Base-by-base conservation (phyloP, 371 early-diverging fungal species). In the Saksenaea vasiformis region DNA sequence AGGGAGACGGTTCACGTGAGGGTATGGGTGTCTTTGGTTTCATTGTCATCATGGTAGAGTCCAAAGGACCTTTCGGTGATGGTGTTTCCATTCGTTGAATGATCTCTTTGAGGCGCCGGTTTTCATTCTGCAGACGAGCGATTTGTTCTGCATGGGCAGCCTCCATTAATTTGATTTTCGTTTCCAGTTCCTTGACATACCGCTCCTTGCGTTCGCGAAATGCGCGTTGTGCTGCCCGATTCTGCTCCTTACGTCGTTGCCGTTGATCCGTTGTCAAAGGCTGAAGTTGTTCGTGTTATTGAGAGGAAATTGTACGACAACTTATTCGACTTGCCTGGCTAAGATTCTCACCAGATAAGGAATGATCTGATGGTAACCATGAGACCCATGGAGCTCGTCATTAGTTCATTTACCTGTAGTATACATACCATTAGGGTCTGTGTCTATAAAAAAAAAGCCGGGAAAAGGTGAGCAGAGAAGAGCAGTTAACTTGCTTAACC, bases 161-260 rank as follows among this genome's bases (percentile, higher is more conserved):
- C 73, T 86, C 72, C 80, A 87, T 58, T 71, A 73, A 63, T 68
- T 82, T 77, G 65, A 91, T 87, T 51, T 88, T 83, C 36, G 84
- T 82, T 63, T 91, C 89, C 4, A 91, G 74, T 39, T 84, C 80
- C 69, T 86, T 79, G 27, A 91, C 85, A 67, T 91, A 87, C 36
- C 80, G 75, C 60, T 90, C 89, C 70, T 88, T 88, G 56, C 92
- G 86, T 63, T 91, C 90, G 24, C 92, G 76, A 70, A 91, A 91
- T 11, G 91, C 91, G 35, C 91, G 67, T 73, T 91, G 92, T 9
- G 92, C 92, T 15, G 90, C 90, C 53, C 92, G 70, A 63, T 91
- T 91, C 72, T 91, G 91, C n/a, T 90, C 92, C 41, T 88, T 88
- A 36, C 92, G 89, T 71, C 90, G 82, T 61, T 68, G 53, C 13